phyloP scores from a whole-genome alignment of 768 basidiomycete species.

The Myochromella boudieri region DNA sequence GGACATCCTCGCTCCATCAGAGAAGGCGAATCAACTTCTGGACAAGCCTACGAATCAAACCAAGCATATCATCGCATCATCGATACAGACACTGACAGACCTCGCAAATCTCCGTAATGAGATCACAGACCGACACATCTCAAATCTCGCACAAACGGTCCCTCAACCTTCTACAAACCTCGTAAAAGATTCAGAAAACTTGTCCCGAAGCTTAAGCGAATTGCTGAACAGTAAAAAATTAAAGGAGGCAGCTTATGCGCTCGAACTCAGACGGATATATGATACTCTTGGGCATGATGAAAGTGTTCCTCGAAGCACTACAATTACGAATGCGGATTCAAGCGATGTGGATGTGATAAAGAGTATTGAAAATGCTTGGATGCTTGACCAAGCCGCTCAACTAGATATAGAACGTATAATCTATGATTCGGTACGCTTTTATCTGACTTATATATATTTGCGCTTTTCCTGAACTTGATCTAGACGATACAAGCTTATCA shows the following conservation, averaged over 20 bases:
- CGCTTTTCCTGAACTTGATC: background rate
- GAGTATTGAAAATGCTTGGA: slow-evolving; percentile 31
- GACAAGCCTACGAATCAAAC: background rate
- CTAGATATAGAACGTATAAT: slow-evolving; percentile 21
- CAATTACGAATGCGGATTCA: slow-evolving; percentile 1
- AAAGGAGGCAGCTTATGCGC: slow-evolving; percentile 14
- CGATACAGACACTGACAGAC: slow-evolving; percentile 4
- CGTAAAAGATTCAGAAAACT: slow-evolving; percentile 1
- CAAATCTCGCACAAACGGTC: slow-evolving; percentile 4
- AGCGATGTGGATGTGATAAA: slow-evolving; percentile 19
- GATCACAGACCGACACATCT: slow-evolving; percentile 5
- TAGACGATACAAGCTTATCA: slow-evolving; percentile 11
- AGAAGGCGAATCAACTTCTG: background rate
- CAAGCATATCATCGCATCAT: background rate
- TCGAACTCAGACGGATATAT: slow-evolving; percentile 12
- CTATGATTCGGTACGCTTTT: slow-evolving; percentile 28
- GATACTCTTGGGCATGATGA: slow-evolving; percentile 5
- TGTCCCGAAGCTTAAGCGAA: background rate
- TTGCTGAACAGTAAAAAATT: background rate
- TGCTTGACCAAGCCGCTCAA: slow-evolving; percentile 26
- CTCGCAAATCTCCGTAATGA: slow-evolving; percentile 15
- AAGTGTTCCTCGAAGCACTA: background rate
- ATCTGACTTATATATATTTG: no score
- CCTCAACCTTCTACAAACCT: slow-evolving; percentile 1
- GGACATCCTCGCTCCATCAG: slow-evolving; percentile 4